phyloP scores from a whole-genome alignment of 257 asterid species.

The Sherardia arvensis region DNA sequence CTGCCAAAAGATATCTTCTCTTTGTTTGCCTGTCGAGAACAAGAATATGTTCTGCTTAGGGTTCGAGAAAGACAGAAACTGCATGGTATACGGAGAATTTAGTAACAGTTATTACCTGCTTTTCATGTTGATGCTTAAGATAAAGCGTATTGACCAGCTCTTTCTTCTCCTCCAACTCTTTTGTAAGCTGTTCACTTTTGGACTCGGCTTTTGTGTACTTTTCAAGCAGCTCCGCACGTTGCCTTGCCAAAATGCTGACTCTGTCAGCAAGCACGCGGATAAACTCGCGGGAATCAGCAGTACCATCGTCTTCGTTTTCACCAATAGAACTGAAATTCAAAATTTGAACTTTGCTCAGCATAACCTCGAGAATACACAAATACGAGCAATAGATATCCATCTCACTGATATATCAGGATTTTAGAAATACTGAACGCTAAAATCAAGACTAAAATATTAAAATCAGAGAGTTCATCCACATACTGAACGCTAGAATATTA shows the following conservation, averaged over 20 bases:
- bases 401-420: background rate
- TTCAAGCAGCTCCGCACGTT: conserved; percentile 56
- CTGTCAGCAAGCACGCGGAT: conserved; percentile 75
- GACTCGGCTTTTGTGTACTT: conserved; percentile 72
- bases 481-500: background rate
- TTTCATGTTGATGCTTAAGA: conserved; percentile 75
- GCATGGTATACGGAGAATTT: background rate
- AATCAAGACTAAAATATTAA: too few relatives aligned
- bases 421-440: background rate
- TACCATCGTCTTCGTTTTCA: conserved; percentile 65
- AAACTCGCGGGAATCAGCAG: conserved; percentile 73
- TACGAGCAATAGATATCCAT: background rate
- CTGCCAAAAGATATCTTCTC: conserved; percentile 82
- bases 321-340: conserved; percentile 39
- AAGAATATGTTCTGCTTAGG: background rate
- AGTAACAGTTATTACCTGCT: conserved; percentile 49
- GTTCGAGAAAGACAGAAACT: background rate
- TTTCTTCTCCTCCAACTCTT: conserved; percentile 82
- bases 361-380: conserved; percentile 5
- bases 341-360: conserved; percentile 3
- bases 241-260: conserved; percentile 61
- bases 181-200: conserved; percentile 45
- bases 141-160: conserved; percentile 70
- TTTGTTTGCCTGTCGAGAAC: conserved; percentile 59
- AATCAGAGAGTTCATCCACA: too few relatives aligned